Base-by-base conservation (phyloP, 1,139 yeast species). In the Zygoascus sp. region DNA sequence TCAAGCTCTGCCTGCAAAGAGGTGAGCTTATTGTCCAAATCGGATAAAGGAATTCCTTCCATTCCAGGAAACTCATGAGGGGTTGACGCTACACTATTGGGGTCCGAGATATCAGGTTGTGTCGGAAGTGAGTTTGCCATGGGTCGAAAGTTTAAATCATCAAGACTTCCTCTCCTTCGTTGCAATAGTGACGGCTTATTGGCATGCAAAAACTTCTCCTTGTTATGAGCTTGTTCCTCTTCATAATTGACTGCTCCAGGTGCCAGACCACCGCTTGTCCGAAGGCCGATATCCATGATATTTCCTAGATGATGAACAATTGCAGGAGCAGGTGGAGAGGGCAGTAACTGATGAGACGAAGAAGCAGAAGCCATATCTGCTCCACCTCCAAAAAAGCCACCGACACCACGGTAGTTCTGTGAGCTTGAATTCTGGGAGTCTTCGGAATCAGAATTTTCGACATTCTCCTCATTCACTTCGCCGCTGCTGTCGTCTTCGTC, bases 221-320 rank as follows among this genome's bases (percentile, higher is more conserved):
- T 32, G 15, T 36, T 43, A 13, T 9, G 13, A 7, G 21, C 3
- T 7, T 42, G 37, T 20, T 45, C 47, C 17, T 47, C 51, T 11
- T 49, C 56, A 15, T 47, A 46, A 32, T 35, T 46, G 3, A 45
- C 50, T 2, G 63, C 61, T 8, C 65, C 65, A 3, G 65, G 65
- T 4, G 64, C 65, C 40, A 61, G 45, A 1, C 65, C 65, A 5
- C 62, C 65, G 7, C 58, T 50, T 5, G 62, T 58, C 32, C 56
- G 49, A 10, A 55, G 39, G 5, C 64, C 64, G 27, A 60, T 51
- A 32, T 60, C 62, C 34, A 60, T 44, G 20, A 61, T 46, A 30
- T 52, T 53, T 10, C 54, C 46, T 25, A 53, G 45, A 2, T 47
- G 48, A 8, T 51, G 44, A 22, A 34, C 42, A n/a, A 48, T 37